phyloP scores from a whole-genome alignment of 106 monocot genomes.

The Platanthera guangdongensis region DNA sequence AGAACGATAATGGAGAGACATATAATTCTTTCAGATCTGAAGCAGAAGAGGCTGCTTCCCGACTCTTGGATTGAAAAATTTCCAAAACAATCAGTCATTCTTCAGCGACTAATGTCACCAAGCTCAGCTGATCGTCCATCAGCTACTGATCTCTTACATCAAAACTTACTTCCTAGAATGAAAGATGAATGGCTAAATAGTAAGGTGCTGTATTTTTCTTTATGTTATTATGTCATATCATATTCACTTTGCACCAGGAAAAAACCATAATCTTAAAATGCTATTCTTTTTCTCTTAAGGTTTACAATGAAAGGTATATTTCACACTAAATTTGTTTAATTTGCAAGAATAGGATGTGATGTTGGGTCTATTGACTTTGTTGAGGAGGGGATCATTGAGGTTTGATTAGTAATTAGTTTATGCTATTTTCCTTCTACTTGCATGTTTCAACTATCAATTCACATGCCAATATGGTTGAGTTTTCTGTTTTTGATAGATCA shows the following conservation, averaged over 20 bases:
- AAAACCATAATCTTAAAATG: neutral
- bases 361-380: too few species aligned
- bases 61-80: slow-evolving; percentile 58
- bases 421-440: too few species aligned
- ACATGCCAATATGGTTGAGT: too few species aligned
- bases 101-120: slow-evolving; percentile 61
- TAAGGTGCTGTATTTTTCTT: slow-evolving; percentile 13
- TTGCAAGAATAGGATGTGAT: too few species aligned
- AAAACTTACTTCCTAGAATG: slow-evolving; percentile 83
- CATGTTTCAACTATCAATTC: too few species aligned
- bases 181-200: slow-evolving; percentile 97
- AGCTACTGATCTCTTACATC: slow-evolving; percentile 62
- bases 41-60: slow-evolving; percentile 65
- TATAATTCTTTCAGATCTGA: slow-evolving; percentile 83
- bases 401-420: neutral
- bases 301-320: too few species aligned
- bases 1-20: slow-evolving; percentile 87
- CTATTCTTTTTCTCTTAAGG: neutral
- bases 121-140: slow-evolving; percentile 81
- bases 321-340: too few species aligned
- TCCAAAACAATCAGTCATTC: slow-evolving; percentile 50
- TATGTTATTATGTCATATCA: neutral
- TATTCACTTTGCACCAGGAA: neutral
- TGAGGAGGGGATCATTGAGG: too few species aligned
- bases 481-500: too few species aligned